Evolutionary conservation across 371 early-diverging fungal species (phyloP).

Genomic region (Haplosporangium sp.): DNA sequence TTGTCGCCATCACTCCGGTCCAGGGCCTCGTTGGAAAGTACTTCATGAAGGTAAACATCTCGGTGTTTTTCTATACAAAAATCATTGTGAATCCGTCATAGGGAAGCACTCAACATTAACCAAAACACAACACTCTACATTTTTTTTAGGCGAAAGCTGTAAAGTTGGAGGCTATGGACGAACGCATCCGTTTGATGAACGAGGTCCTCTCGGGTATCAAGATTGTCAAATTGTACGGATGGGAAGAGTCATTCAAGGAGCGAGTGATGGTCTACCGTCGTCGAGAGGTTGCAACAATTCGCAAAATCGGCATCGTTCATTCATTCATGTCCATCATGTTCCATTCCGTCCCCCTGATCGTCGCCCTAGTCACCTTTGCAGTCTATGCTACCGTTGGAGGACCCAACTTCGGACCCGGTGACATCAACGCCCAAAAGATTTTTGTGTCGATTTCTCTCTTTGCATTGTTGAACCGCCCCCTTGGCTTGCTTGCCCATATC

Average conservation of each 20-base stretch:
- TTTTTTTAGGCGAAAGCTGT: constrained; percentile 10
- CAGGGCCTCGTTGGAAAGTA: constrained; percentile 35
- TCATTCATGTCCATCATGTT: constrained; percentile 64
- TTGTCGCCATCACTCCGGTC: constrained; percentile 59
- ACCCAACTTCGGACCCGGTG: constrained; percentile 22
- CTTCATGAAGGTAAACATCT: constrained; percentile 4
- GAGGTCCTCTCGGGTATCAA: constrained; percentile 58
- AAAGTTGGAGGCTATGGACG: constrained; percentile 62
- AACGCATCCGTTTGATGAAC: constrained; percentile 64
- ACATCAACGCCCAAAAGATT: constrained; percentile 28
- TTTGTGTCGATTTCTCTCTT: constrained; percentile 44
- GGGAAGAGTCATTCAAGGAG: constrained; percentile 47
- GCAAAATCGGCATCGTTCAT: constrained; percentile 15
- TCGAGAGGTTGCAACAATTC: constrained; percentile 28
- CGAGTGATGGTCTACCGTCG: constrained; percentile 28
- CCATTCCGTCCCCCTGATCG: constrained; percentile 58
- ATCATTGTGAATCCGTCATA: not conserved
- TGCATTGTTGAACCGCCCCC: constrained; percentile 27
- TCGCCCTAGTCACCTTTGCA: constrained; percentile 36
- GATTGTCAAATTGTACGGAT: constrained; percentile 58
- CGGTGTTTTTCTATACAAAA: not conserved
- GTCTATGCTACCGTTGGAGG: constrained; percentile 33
- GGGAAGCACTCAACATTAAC: not conserved
- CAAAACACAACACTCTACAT: not conserved
- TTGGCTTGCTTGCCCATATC: constrained; percentile 27